Conservation (phyloP, 805 yeast species). For the Kurtzmaniella cleridarum region DNA sequence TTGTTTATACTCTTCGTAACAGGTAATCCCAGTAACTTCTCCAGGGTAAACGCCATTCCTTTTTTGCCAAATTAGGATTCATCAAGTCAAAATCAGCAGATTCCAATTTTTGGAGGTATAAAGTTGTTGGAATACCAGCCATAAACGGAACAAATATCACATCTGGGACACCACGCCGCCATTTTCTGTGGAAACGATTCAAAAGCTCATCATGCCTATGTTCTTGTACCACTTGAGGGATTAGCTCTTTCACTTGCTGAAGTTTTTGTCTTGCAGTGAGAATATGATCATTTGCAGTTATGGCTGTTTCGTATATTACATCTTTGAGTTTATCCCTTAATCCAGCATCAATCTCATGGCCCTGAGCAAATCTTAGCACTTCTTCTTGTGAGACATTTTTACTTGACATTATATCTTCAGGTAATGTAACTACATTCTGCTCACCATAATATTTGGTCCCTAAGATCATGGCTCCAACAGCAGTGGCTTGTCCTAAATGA, state of each 20-base stretch:
- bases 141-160: constrained; percentile 63
- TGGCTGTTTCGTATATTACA: constrained; percentile 64
- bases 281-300: constrained; percentile 75
- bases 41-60: constrained; percentile 67
- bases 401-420: constrained; percentile 53
- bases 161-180: constrained; percentile 53
- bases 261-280: constrained; percentile 61
- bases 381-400: constrained; percentile 59
- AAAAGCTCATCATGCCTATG: constrained; percentile 21
- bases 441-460: constrained; percentile 56
- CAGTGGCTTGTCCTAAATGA: constrained; percentile 78
- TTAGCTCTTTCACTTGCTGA: constrained; percentile 28
- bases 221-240: constrained; percentile 22
- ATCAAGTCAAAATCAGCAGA: constrained; percentile 59
- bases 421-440: constrained; percentile 50
- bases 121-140: constrained; percentile 59
- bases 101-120: constrained; percentile 59
- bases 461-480: constrained; percentile 59
- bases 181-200: constrained; percentile 19
- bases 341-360: constrained; percentile 28
- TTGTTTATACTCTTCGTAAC: constrained; percentile 26
- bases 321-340: constrained; percentile 41
- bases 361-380: constrained; percentile 43
- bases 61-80: constrained; percentile 35
- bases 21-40: constrained; percentile 46